These are phyloP conservation scores for Penicillium fuscoglaucum DNA, from an alignment of 2,329 filamentous ascomycete species.

Conservation along the genomic window DNA sequence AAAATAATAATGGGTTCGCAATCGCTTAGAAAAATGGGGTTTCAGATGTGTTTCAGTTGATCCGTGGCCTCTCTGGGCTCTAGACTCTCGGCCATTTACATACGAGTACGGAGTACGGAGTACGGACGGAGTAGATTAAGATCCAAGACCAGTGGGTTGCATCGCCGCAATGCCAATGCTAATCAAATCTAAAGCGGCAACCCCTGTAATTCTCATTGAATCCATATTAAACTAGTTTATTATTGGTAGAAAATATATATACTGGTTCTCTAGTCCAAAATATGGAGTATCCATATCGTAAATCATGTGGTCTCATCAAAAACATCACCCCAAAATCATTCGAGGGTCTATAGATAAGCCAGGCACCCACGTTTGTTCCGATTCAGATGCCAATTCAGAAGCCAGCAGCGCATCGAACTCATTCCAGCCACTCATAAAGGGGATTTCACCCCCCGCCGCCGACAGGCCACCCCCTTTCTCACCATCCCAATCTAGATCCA, in stretches of 20 bases:
- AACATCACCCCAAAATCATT: conserved; percentile 9
- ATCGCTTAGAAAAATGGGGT: neutral
- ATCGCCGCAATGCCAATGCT: conserved; percentile 12
- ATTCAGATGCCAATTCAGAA: conserved; percentile 32
- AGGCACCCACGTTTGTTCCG: conserved; percentile 12
- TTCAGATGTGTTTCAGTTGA: conserved; percentile 21
- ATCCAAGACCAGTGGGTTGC: conserved; percentile 11
- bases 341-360: conserved; percentile 21
- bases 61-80: neutral
- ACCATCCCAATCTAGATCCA: conserved; percentile 19
- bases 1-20: no score
- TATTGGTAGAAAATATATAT: neutral
- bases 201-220: neutral
- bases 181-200: neutral
- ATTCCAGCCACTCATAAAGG: conserved; percentile 32
- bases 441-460: conserved; percentile 3
- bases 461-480: conserved; percentile 14
- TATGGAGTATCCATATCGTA: no score
- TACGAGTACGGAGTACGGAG: neutral
- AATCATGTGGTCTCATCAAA: neutral
- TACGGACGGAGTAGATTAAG: neutral
- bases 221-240: neutral
- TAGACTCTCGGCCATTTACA: neutral
- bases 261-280: neutral
- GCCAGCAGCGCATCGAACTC: conserved; percentile 40